Percentiles rank a stretch among this genome's conserved stretches.
phyloP scores from a whole-genome alignment of 805 yeast genomes.

The Ogataea saltuana region DNA sequence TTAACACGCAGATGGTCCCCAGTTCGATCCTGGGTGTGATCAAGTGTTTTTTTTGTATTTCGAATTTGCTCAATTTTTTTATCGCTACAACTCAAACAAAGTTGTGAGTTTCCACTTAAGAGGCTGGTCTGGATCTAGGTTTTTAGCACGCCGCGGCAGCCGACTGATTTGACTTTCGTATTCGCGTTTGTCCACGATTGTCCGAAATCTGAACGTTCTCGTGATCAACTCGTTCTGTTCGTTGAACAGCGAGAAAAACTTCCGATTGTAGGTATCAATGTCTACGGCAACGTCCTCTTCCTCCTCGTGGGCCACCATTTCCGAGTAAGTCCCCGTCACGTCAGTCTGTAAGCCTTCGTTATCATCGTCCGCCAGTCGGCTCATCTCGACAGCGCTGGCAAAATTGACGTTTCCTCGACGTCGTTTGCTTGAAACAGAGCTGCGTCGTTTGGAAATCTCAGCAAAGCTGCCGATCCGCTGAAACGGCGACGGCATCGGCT shows the following conservation, averaged over 20 bases:
- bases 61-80: not conserved
- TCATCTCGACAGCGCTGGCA: constrained; percentile 9
- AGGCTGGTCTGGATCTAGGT: constrained; percentile 19
- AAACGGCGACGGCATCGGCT: constrained; percentile 24
- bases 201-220: constrained; percentile 33
- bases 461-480: constrained; percentile 35
- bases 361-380: constrained; percentile 5
- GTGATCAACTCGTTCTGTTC: constrained; percentile 27
- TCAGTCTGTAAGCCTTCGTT: constrained; percentile 12
- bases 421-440: constrained; percentile 8
- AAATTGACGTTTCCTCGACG: not conserved
- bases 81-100: constrained; percentile 10
- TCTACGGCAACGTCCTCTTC: constrained; percentile 18
- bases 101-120: constrained; percentile 33
- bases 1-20: constrained; percentile 99
- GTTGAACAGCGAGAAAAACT: constrained; percentile 30
- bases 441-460: constrained; percentile 19
- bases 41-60: constrained; percentile 41
- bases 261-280: constrained; percentile 29
- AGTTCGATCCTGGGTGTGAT: constrained; percentile 99
- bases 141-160: not conserved
- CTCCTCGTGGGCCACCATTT: constrained; percentile 3
- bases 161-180: constrained; percentile 24
- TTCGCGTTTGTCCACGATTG: constrained; percentile 29
- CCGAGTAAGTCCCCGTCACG: constrained; percentile 6